phyloP scores from a whole-genome alignment of 441 rosid genomes.

The Dalechampia spathulata region DNA sequence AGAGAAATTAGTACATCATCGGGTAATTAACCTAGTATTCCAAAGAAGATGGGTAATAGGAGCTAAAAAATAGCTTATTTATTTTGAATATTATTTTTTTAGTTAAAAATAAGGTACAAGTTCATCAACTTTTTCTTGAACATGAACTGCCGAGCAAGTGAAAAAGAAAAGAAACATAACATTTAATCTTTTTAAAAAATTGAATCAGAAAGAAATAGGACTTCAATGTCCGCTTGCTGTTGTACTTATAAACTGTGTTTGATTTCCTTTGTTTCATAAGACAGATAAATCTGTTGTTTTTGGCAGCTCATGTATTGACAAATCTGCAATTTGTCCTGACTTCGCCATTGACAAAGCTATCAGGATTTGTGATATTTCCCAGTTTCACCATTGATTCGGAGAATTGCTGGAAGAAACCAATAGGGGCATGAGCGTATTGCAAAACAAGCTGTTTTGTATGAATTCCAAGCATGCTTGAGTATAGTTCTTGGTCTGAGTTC shows the following conservation, averaged over 20 bases:
- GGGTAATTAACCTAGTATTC: too few species aligned
- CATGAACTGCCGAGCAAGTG: too few species aligned
- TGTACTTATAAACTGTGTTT: neutral
- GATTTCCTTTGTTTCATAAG: constrained; percentile 14
- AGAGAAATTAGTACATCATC: too few species aligned
- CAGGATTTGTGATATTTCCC: constrained; percentile 47
- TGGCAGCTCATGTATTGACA: constrained; percentile 35
- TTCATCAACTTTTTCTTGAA: too few species aligned
- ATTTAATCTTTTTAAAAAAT: too few species aligned
- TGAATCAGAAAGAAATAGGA: neutral
- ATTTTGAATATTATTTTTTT: too few species aligned
- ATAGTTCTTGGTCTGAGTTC: constrained; percentile 75
- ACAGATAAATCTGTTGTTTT: neutral
- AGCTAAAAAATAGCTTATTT: too few species aligned
- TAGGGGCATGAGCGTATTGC: constrained; percentile 47
- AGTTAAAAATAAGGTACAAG: too few species aligned
- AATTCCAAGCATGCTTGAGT: constrained; percentile 44
- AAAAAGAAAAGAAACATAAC: too few species aligned
- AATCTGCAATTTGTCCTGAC: constrained; percentile 55
- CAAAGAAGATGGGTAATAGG: too few species aligned
- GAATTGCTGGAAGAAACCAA: constrained; percentile 62
- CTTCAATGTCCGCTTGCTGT: neutral
- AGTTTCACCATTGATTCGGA: constrained; percentile 59
- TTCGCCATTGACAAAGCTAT: constrained; percentile 47
- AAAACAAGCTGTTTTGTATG: constrained; percentile 43